These are phyloP conservation scores for Fonsecaea monophora DNA, from an alignment of 2,329 filamentous ascomycete genomes.

Conservation along the genomic window DNA sequence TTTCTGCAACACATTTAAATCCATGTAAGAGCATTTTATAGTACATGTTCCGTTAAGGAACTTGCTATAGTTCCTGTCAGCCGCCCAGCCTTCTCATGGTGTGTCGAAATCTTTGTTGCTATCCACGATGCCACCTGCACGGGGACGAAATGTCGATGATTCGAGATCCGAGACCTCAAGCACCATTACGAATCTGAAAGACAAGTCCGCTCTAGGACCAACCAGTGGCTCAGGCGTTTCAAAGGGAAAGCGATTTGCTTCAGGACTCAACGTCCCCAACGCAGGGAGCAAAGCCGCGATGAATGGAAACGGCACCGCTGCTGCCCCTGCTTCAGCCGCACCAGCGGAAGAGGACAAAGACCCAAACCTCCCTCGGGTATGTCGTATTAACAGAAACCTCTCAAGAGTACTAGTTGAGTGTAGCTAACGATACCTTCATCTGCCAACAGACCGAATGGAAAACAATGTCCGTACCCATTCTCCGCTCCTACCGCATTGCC, in stretches of 20 bases:
- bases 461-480: constrained; percentile 37
- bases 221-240: constrained; percentile 28
- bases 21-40: background rate
- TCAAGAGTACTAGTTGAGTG: background rate
- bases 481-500: constrained; percentile 57
- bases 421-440: background rate
- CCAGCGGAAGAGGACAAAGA: constrained; percentile 29
- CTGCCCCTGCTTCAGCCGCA: constrained; percentile 42
- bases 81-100: constrained; percentile 1
- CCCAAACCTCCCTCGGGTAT: constrained; percentile 45
- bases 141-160: constrained; percentile 54
- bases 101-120: background rate
- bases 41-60: background rate
- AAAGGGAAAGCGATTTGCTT: constrained; percentile 30
- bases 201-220: constrained; percentile 26
- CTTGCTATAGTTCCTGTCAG: background rate
- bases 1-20: background rate
- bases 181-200: constrained; percentile 47
- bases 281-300: constrained; percentile 39
- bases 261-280: constrained; percentile 15
- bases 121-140: constrained; percentile 53
- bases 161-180: constrained; percentile 58
- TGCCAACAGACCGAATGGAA: constrained; percentile 33
- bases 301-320: constrained; percentile 34
- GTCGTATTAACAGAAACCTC: constrained; percentile 22